Conservation (phyloP, 441 rosid species). For the Rhodomyrtus psidioides region DNA sequence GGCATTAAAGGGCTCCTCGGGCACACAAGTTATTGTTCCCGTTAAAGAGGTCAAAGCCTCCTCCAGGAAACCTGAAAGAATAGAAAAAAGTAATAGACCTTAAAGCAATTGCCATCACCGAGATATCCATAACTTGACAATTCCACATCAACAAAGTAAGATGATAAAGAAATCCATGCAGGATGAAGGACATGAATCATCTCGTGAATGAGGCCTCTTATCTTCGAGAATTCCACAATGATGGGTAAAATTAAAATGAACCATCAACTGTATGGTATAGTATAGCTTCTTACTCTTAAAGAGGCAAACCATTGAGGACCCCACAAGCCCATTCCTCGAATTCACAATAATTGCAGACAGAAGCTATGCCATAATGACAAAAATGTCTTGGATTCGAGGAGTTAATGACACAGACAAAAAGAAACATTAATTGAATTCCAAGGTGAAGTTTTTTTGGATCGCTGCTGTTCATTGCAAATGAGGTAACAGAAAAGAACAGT, state of each 20-base stretch:
- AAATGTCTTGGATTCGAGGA: background rate
- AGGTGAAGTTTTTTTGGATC: background rate
- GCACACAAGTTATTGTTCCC: constrained; percentile 42
- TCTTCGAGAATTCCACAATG: background rate
- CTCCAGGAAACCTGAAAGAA: constrained; percentile 76
- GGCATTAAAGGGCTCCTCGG: constrained; percentile 68
- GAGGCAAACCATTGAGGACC: background rate
- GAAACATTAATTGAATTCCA: background rate
- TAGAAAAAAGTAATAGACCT: constrained; percentile 6
- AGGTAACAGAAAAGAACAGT: background rate
- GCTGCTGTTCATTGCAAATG: background rate
- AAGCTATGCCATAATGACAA: background rate
- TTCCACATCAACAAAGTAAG: background rate
- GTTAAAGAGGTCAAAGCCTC: constrained; percentile 53
- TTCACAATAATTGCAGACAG: background rate
- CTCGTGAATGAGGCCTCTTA: background rate
- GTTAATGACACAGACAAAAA: background rate
- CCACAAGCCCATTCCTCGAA: background rate
- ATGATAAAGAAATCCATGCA: background rate
- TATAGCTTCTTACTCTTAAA: background rate
- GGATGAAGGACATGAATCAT: background rate
- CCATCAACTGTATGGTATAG: background rate
- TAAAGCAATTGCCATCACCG: background rate
- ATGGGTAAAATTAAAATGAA: background rate
- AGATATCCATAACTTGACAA: background rate